A percentile compares a stretch with the other conserved stretches of the same genome.
Conservation (phyloP, 2,329 filamentous ascomycete genomes). For the Exutisphaerella laricina region DNA sequence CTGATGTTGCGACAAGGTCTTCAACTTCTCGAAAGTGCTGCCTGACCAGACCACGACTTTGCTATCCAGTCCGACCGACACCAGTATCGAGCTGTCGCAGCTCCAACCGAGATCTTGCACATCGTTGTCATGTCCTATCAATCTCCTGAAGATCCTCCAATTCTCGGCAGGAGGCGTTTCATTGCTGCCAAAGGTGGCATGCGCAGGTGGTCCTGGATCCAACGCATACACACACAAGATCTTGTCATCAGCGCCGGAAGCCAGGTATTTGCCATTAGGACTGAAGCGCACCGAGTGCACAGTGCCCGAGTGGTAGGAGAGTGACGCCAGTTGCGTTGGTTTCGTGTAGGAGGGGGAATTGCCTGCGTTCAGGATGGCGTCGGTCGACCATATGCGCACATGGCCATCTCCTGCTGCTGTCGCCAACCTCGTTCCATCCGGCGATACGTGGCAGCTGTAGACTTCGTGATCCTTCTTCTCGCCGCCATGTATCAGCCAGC, state of each 20-base stretch:
- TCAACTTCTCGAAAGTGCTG: constrained; percentile 95
- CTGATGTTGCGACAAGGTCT: constrained; percentile 86
- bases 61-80: constrained; percentile 93
- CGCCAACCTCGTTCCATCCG: constrained; percentile 84
- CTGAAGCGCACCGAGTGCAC: constrained; percentile 98
- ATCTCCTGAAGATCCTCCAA: constrained; percentile 88
- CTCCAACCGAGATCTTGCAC: constrained; percentile 98
- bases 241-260: constrained; percentile 96
- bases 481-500: constrained; percentile 92
- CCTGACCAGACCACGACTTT: constrained; percentile 99
- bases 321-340: constrained; percentile 90
- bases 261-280: constrained; percentile 87
- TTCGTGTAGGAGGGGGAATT: constrained; percentile 65
- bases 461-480: constrained; percentile 99
- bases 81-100: constrained; percentile 86
- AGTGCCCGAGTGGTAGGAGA: constrained; percentile 97
- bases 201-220: constrained; percentile 71
- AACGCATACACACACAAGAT: constrained; percentile 96
- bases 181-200: constrained; percentile 75
- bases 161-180: constrained; percentile 93
- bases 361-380: constrained; percentile 78
- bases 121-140: constrained; percentile 97
- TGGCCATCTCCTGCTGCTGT: constrained; percentile 97
- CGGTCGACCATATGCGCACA: constrained; percentile 95
- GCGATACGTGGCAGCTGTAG: constrained; percentile 95